Base-by-base conservation (phyloP, 257 asterid genomes). In the Penstemon barbatus region DNA sequence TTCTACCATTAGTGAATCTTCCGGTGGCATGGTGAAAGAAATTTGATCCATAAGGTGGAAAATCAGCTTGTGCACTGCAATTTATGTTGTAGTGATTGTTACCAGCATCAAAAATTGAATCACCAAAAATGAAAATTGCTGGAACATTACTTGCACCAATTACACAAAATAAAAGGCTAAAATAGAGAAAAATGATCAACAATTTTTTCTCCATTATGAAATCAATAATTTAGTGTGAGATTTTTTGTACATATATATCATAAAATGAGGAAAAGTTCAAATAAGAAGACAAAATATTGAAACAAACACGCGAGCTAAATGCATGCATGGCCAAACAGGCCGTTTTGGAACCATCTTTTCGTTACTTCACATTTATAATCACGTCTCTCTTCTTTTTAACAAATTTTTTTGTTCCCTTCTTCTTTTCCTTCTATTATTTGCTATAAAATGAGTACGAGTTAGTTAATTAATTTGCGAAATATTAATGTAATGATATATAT, bases 1-100 rank as follows among this genome's bases (percentile, higher is more conserved):
- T 87, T 80, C 96, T 78, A 5, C 97, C 94, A 57, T 90, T 84
- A 45, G 91, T 87, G 81, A 90, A 90, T 69, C 96, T 82, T 57
- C 97, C 97, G 15, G 96, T 90, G 3, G 97, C 91, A 71, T 18
- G 90, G 70, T 74, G 87, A 71, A 90, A 90, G 83, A 82, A 90
- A 52, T 52, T 65, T 11, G 91, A 87, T 38, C 97, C 97, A 70
- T 90, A 87, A 3, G 97, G 96, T 1, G 92, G 85, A 53, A 88
- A 90, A 81, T 90, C 94, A 7, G 97, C 96, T 80, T 90, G 97
- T 8, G 89, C 85, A 1, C 71, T 60, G 66, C 88, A 86, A 37
- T 78, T 84, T 3, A 7, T 71, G 77, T 77, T 86, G 70, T 66
- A 88, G 56, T 81, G 97, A 57, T 90, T 88, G 43, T 88, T 90